Evolutionary conservation across 2,329 filamentous ascomycete genomes (phyloP).

Genomic region (Ophiocordyceps robertsii): DNA sequence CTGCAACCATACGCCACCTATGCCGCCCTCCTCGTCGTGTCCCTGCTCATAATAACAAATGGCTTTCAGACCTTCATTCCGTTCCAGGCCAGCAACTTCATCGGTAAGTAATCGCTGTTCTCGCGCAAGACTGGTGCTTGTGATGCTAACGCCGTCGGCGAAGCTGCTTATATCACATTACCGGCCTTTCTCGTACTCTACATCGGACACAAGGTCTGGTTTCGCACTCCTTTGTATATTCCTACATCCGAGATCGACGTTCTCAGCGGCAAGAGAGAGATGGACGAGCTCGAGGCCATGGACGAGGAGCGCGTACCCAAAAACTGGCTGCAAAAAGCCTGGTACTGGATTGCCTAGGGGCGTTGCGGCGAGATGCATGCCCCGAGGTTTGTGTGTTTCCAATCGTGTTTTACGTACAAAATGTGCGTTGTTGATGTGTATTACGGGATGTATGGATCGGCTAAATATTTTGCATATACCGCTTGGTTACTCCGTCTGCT

Average conservation of each 20-base stretch:
- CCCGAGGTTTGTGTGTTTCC: no score
- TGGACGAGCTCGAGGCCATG: constrained; percentile 41
- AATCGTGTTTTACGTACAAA: no score
- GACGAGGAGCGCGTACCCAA: constrained; percentile 32
- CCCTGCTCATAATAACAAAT: constrained; percentile 55
- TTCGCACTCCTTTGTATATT: constrained; percentile 27
- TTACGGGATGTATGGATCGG: no score
- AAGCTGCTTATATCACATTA: constrained; percentile 44
- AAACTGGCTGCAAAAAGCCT: constrained; percentile 36
- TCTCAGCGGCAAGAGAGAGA: constrained; percentile 45
- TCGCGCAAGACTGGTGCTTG: no score
- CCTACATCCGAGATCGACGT: constrained; percentile 39
- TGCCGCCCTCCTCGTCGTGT: constrained; percentile 41
- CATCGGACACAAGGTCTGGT: constrained; percentile 42
- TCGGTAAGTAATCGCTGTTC: constrained; percentile 17
- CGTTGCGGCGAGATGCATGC: no score
- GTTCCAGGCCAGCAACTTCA: constrained; percentile 50
- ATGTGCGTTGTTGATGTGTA: no score
- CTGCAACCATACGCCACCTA: constrained; percentile 53
- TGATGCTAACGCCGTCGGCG: no score
- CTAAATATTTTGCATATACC: no score
- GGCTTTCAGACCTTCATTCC: constrained; percentile 66
- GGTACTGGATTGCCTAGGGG: constrained; percentile 40
- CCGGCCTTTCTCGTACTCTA: constrained; percentile 49
- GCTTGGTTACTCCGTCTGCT: no score